Evolutionary conservation across 257 asterid species (phyloP), one percentile per base, ranked within the genome.

Genomic region (Solanum dulcamara): DNA sequence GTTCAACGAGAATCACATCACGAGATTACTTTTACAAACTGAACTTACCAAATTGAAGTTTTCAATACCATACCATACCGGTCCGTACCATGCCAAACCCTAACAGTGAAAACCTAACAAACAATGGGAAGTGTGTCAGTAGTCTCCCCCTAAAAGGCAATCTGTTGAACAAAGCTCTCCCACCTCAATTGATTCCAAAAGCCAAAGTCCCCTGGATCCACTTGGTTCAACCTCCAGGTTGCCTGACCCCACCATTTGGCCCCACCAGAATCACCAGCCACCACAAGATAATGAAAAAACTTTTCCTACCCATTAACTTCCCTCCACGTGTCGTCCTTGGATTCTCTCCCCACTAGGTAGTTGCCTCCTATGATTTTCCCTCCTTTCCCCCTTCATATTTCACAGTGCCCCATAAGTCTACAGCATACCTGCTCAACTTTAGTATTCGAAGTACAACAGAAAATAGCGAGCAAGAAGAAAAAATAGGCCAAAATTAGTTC

Each of bases 261-360:
- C 85, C 90, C 85, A 71, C 86, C 84, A 51, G 77, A 83, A 82
- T 53, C 85, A 75, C 71, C 84, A 81, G 85, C 91, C 92, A 81
- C 97, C 98, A 94, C 94, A 90, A 83, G 88, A 84, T 50, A 84
- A 53, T 46, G 74, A 51, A 24, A 86, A 89, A 85, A 51, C 88
- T 83, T 88, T 85, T 67, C 81, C 20, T 17, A 88, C 85, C 95
- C 96, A 91, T 90, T 88, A 87, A 72, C 83, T 92, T 30, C 2
- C 22, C 9, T 70, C 93, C 97, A 93, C 91, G 91, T 89, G 95
- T 90, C 90, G 38, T 5, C 42, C 37, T 26, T 46, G 90, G 87
- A 87, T 86, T 81, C 90, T 60, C 90, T 44, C 37, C 83, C 80
- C 35, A 53, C 81, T 79, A 18, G 81, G 66, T n/a, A 81, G 84